Conservation (phyloP, 2,329 filamentous ascomycete species). For the Lasiodiplodia theobromae region DNA sequence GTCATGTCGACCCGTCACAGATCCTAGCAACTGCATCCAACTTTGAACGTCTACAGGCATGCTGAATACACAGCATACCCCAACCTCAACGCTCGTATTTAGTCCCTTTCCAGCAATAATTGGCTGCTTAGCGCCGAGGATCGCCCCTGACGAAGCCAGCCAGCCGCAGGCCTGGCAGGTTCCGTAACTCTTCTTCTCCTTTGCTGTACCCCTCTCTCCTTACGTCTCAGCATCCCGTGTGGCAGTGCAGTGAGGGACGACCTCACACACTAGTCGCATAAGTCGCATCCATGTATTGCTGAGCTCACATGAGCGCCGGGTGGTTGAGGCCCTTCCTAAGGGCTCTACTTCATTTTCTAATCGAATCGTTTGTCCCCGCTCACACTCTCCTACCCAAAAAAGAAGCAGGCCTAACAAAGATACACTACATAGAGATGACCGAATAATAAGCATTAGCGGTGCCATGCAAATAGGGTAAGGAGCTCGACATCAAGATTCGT, state of each 20-base stretch:
- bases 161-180: neutral
- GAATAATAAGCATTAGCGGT: neutral
- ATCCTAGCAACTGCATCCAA: conserved; percentile 24
- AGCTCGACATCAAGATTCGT: neutral
- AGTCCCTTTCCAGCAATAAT: conserved; percentile 18
- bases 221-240: no score
- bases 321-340: neutral
- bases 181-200: neutral
- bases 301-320: neutral
- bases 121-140: conserved; percentile 3
- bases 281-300: neutral
- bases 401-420: neutral
- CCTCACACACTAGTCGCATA: no score
- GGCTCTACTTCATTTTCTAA: conserved; percentile 7
- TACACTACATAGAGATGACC: conserved; percentile 10
- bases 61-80: conserved; percentile 19
- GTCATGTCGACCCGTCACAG: conserved; percentile 13
- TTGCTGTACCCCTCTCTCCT: neutral
- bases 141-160: neutral
- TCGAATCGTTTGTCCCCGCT: neutral
- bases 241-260: no score
- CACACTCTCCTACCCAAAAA: neutral
- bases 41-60: conserved; percentile 13
- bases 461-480: neutral
- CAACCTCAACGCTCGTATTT: conserved; percentile 6